phyloP scores from a whole-genome alignment of 192 early-diverging fungal species.

The Umbelopsis vinacea region DNA sequence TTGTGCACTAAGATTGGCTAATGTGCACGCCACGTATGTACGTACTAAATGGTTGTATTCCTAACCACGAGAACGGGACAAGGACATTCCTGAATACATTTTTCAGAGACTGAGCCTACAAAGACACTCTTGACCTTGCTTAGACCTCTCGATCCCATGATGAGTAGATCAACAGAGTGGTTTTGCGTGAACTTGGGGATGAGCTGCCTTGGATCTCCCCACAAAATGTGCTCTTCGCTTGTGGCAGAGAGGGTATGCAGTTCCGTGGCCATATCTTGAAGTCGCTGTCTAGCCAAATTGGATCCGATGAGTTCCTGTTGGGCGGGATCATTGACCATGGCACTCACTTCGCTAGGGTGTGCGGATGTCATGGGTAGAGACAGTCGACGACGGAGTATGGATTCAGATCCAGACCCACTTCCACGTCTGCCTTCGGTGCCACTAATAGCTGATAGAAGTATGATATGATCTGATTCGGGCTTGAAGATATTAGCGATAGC shows the following conservation, averaged over 20 bases:
- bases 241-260: conserved; percentile 25
- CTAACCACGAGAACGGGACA: conserved; percentile 42
- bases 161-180: conserved; percentile 37
- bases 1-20: neutral
- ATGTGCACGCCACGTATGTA: neutral
- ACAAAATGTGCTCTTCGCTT: conserved; percentile 40
- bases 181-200: conserved; percentile 38
- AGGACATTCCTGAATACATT: conserved; percentile 38
- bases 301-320: neutral
- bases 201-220: conserved; percentile 35
- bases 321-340: conserved; percentile 25
- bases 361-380: conserved; percentile 30
- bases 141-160: conserved; percentile 43
- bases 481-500: conserved; percentile 36
- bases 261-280: conserved; percentile 28
- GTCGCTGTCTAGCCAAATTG: neutral
- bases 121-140: conserved; percentile 39
- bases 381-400: neutral
- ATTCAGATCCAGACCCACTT: neutral
- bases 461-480: conserved; percentile 34
- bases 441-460: conserved; percentile 34
- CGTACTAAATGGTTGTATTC: conserved; percentile 33
- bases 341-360: conserved; percentile 23
- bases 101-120: conserved; percentile 41
- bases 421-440: neutral